Conservation (phyloP, 305 asterid species). For the Fraxinus xanthoxyloides region DNA sequence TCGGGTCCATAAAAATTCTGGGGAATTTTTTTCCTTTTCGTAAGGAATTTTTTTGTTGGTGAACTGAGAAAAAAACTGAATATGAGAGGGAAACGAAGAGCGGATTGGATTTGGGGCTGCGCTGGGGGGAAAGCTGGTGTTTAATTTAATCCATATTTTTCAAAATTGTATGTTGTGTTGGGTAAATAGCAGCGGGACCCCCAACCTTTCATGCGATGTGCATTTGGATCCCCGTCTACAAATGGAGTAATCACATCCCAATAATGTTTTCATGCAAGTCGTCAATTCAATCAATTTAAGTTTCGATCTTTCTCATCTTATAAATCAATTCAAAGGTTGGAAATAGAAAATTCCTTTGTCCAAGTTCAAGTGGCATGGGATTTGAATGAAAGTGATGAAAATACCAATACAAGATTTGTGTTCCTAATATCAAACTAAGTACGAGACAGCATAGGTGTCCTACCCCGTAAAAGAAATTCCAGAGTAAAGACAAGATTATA, state of each 20-base stretch:
- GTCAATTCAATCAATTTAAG: neutral
- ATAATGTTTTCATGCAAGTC: neutral
- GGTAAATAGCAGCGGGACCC: neutral
- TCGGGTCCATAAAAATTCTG: neutral
- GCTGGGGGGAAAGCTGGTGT: constrained; percentile 5
- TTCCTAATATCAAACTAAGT: neutral
- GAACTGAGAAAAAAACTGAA: neutral
- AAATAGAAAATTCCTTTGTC: neutral
- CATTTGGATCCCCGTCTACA: neutral
- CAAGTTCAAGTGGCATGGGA: neutral
- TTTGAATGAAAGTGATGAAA: neutral
- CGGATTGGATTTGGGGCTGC: neutral
- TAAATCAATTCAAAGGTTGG: neutral
- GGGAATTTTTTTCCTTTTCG: neutral
- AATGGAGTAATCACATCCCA: neutral
- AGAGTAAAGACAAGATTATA: neutral
- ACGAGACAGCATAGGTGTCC: neutral
- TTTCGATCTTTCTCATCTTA: neutral
- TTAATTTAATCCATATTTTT: neutral
- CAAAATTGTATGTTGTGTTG: neutral
- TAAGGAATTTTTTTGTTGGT: neutral
- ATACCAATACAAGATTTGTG: neutral
- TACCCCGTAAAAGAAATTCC: neutral
- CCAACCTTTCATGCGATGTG: neutral
- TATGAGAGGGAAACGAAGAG: neutral